Conservation (phyloP, 495 filamentous ascomycete genomes). For the Bryoglossum gracile region DNA sequence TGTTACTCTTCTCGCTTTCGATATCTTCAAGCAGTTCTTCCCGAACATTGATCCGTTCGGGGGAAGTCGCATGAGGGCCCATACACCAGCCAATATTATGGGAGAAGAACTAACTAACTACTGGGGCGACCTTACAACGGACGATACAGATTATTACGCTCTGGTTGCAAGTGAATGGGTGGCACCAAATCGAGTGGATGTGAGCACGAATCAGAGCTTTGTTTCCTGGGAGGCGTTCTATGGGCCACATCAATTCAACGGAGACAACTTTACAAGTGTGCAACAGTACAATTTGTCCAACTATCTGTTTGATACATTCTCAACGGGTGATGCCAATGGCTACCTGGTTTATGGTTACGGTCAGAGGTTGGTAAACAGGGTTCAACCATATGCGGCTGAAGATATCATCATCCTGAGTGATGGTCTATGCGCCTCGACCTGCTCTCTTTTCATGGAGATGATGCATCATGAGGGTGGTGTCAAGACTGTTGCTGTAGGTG, state of each 20-base stretch:
- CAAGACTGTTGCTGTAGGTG: constrained; percentile 42
- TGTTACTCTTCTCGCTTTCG: constrained; percentile 31
- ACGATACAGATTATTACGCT: constrained; percentile 21
- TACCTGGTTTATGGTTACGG: constrained; percentile 35
- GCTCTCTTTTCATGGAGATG: constrained; percentile 45
- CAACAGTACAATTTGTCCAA: constrained; percentile 45
- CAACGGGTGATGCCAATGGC: constrained; percentile 8
- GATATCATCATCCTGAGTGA: constrained; percentile 48
- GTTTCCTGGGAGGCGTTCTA: constrained; percentile 47
- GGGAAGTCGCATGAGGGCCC: constrained; percentile 38
- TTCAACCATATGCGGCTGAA: constrained; percentile 37
- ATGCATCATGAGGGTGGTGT: constrained; percentile 45
- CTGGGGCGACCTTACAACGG: constrained; percentile 21
- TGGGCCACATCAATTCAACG: constrained; percentile 36
- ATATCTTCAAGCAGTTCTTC: constrained; percentile 48
- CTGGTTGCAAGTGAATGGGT: constrained; percentile 35
- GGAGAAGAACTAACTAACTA: constrained; percentile 35
- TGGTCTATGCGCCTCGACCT: constrained; percentile 43
- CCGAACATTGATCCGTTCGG: constrained; percentile 36
- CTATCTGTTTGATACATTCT: constrained; percentile 31
- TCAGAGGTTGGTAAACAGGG: constrained; percentile 24
- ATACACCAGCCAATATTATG: constrained; percentile 33
- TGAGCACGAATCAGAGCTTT: constrained; percentile 39
- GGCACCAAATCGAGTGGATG: constrained; percentile 34
- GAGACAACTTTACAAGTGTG: constrained; percentile 39